phyloP scores from a whole-genome alignment of 2,329 filamentous ascomycete species.

The Aureobasidium vineae region DNA sequence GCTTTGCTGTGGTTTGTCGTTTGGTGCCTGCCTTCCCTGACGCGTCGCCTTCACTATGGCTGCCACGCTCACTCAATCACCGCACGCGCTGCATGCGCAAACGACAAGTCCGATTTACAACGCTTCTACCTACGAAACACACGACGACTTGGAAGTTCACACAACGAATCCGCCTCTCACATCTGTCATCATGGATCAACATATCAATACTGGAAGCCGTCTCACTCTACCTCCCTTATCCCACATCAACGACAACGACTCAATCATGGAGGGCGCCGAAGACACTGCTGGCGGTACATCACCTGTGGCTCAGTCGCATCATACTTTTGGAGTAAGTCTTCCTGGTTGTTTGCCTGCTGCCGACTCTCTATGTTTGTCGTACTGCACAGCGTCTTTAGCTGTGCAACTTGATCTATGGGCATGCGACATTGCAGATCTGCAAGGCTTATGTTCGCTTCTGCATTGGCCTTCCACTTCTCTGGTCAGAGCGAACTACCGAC shows the following conservation, averaged over 20 bases:
- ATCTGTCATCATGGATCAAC: not conserved
- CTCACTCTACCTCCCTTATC: not conserved
- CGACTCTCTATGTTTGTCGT: not conserved
- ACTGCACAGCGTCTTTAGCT: not conserved
- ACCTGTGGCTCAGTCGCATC: no score
- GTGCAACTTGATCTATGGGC: not conserved
- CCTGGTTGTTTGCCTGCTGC: not conserved
- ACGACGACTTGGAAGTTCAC: not conserved
- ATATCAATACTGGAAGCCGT: not conserved
- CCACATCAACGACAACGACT: not conserved
- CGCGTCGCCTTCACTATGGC: not conserved
- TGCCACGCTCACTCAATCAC: slow-evolving; percentile 9
- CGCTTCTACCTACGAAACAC: not conserved
- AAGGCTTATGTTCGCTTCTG: no score
- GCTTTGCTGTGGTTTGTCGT: slow-evolving; percentile 14
- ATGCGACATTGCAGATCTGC: no score
- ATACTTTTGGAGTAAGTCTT: not conserved
- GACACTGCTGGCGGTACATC: not conserved
- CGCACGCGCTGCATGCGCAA: slow-evolving; percentile 9
- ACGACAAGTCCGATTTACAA: not conserved
- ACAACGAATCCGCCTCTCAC: not conserved
- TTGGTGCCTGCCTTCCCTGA: not conserved
- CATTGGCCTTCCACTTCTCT: not conserved
- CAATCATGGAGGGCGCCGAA: slow-evolving; percentile 22
- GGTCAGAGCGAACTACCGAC: not conserved